phyloP scores from a whole-genome alignment of 306 rosid species.

The Inga leiocalycina region DNA sequence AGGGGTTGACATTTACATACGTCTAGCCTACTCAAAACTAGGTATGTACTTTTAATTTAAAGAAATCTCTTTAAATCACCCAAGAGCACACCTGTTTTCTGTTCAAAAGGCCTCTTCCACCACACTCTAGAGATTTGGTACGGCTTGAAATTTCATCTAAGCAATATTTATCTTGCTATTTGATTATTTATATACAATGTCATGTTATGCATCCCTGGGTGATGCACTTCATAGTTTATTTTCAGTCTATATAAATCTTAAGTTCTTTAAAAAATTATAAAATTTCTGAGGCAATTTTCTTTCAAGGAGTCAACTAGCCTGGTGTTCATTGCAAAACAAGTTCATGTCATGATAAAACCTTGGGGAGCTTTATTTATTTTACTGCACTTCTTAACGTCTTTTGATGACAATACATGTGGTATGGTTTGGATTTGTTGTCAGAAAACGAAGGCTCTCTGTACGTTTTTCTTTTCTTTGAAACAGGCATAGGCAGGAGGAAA shows the following conservation, averaged over 20 bases:
- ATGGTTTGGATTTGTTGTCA: not conserved
- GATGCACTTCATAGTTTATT: too few relatives aligned
- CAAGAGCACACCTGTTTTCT: too few relatives aligned
- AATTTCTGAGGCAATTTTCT: not conserved
- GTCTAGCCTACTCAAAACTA: not conserved
- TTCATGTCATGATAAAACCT: too few relatives aligned
- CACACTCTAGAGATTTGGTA: not conserved
- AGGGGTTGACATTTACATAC: not conserved
- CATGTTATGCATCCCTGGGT: too few relatives aligned
- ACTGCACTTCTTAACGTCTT: not conserved
- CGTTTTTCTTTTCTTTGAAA: not conserved
- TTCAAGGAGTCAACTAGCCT: not conserved
- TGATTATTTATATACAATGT: too few relatives aligned
- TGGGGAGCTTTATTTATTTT: too few relatives aligned
- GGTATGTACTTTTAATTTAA: not conserved
- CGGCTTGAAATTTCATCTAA: not conserved
- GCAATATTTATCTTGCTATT: not conserved
- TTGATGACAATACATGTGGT: not conserved
- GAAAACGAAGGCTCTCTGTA: not conserved
- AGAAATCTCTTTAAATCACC: too few relatives aligned
- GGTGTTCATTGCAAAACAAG: not conserved
- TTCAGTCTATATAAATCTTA: too few relatives aligned
- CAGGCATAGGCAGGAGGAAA: slow-evolving; percentile 6
- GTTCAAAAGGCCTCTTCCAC: not conserved
- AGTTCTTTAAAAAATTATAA: too few relatives aligned